These are phyloP conservation scores for Pseudozyma sp. DNA, from an alignment of 1,284 basidiomycete genomes.

Conservation along the genomic window DNA sequence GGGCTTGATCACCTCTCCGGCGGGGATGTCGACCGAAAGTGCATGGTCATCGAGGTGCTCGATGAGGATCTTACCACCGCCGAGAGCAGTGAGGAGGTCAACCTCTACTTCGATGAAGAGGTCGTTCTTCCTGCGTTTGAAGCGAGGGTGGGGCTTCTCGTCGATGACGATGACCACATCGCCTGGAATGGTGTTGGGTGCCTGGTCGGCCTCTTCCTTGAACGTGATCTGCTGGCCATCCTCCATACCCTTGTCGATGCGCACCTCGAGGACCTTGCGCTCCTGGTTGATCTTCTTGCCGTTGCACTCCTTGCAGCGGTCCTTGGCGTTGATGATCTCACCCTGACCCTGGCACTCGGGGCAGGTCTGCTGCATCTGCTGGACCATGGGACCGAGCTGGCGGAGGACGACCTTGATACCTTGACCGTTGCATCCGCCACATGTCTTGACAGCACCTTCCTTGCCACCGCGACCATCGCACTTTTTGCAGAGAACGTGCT, in stretches of 20 bases:
- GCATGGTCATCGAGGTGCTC: slow-evolving; percentile 93
- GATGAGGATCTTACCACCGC: slow-evolving; percentile 89
- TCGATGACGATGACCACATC: slow-evolving; percentile 98
- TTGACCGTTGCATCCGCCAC: slow-evolving; percentile 84
- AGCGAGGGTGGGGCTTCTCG: slow-evolving; percentile 90
- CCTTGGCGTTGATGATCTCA: slow-evolving; percentile 92
- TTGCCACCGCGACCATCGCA: slow-evolving; percentile 98
- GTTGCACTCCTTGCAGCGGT: slow-evolving; percentile 91
- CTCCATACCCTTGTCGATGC: slow-evolving; percentile 99
- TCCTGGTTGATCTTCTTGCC: slow-evolving; percentile 95
- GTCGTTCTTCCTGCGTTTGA: slow-evolving; percentile 94
- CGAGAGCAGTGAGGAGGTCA: slow-evolving; percentile 92
- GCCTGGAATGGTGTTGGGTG: slow-evolving; percentile 87
- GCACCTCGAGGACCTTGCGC: slow-evolving; percentile 97
- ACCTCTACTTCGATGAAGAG: slow-evolving; percentile 87
- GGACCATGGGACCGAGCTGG: slow-evolving; percentile 99
- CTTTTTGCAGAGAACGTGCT: slow-evolving; percentile 91
- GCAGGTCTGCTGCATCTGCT: slow-evolving; percentile 96
- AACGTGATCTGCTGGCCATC: slow-evolving; percentile 96
- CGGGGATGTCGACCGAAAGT: slow-evolving; percentile 81
- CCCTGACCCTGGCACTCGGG: slow-evolving; percentile 91
- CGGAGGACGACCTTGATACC: slow-evolving; percentile 91
- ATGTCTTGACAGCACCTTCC: slow-evolving; percentile 89
- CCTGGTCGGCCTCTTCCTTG: slow-evolving; percentile 94
- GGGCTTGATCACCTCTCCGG: slow-evolving; percentile 93